These are phyloP conservation scores for Ophiocordyceps sinensis DNA, from an alignment of 2,329 filamentous ascomycete species.

Conservation along the genomic window DNA sequence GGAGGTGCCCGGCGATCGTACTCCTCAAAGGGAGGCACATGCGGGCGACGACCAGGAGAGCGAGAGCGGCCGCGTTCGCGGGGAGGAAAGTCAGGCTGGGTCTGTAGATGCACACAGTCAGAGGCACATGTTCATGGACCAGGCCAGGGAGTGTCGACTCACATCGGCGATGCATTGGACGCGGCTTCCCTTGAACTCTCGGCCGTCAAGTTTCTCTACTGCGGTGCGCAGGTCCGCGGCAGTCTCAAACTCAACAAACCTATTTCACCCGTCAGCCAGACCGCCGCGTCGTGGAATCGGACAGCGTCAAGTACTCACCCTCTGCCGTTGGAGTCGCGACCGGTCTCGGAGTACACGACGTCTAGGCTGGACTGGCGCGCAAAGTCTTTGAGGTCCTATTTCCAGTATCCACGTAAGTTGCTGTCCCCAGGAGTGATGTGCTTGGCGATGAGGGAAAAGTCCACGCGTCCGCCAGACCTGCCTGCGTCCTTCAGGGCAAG, in stretches of 20 bases:
- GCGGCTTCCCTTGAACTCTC: constrained; percentile 80
- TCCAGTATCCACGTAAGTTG: constrained; percentile 70
- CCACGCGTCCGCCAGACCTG: constrained; percentile 19
- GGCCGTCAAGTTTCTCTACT: constrained; percentile 85
- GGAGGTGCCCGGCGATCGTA: constrained; percentile 70
- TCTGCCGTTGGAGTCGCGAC: constrained; percentile 79
- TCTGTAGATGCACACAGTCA: constrained; percentile 30
- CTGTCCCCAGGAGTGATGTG: constrained; percentile 36
- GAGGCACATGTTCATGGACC: background rate
- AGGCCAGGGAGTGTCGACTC: constrained; percentile 8
- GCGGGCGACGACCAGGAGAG: constrained; percentile 52
- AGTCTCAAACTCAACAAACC: constrained; percentile 96
- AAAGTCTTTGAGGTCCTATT: constrained; percentile 99
- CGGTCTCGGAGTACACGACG: constrained; percentile 95
- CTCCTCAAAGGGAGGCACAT: constrained; percentile 57
- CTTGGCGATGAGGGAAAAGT: constrained; percentile 10
- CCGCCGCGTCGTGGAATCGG: background rate
- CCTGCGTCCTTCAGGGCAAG: constrained; percentile 16
- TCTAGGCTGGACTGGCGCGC: constrained; percentile 92
- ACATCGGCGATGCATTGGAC: constrained; percentile 86
- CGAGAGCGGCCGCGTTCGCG: constrained; percentile 66
- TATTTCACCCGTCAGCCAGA: constrained; percentile 20
- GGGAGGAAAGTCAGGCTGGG: constrained; percentile 61
- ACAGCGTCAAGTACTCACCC: constrained; percentile 45
- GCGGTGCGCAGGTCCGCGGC: constrained; percentile 77